A percentile compares a stretch with the other conserved stretches of the same genome.
Conservation (phyloP, 2,329 filamentous ascomycete genomes). For the Colletotrichum tropicicola region DNA sequence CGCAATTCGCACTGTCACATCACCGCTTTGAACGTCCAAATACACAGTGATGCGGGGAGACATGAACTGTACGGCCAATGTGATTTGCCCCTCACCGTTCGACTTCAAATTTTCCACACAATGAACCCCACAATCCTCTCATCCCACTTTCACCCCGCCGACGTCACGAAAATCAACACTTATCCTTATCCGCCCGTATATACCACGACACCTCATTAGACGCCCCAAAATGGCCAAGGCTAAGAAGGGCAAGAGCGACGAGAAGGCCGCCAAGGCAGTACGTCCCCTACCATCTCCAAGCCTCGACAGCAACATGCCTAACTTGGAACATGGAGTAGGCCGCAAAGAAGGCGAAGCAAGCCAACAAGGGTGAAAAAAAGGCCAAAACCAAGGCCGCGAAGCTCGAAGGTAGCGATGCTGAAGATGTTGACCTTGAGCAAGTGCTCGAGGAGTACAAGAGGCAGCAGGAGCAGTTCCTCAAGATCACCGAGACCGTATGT, state of each 20-base stretch:
- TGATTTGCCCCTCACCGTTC: constrained; percentile 20
- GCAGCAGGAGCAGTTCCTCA: constrained; percentile 92
- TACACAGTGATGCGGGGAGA: constrained; percentile 12
- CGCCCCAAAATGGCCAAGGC: constrained; percentile 56
- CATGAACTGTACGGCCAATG: constrained; percentile 8
- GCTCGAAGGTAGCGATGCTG: constrained; percentile 83
- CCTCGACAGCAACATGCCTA: constrained; percentile 31
- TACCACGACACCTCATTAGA: background rate
- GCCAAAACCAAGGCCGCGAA: constrained; percentile 76
- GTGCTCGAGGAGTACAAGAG: constrained; percentile 93
- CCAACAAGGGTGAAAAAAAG: constrained; percentile 91
- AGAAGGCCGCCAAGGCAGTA: constrained; percentile 62
- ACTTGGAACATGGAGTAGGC: constrained; percentile 45
- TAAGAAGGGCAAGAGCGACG: constrained; percentile 55
- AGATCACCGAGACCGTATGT: constrained; percentile 83
- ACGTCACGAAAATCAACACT: constrained; percentile 23
- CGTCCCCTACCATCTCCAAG: constrained; percentile 4
- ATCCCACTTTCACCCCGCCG: constrained; percentile 27
- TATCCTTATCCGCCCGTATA: background rate
- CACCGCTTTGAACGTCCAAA: accelerated
- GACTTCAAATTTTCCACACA: constrained; percentile 19
- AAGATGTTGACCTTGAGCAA: constrained; percentile 92
- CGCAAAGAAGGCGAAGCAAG: constrained; percentile 80
- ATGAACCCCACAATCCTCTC: constrained; percentile 28
- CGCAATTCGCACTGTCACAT: constrained; percentile 5